A percentile compares a stretch with the other conserved stretches of the same genome.
Conservation (phyloP, 1,284 basidiomycete genomes). For the Austroboletus rostrupii region DNA sequence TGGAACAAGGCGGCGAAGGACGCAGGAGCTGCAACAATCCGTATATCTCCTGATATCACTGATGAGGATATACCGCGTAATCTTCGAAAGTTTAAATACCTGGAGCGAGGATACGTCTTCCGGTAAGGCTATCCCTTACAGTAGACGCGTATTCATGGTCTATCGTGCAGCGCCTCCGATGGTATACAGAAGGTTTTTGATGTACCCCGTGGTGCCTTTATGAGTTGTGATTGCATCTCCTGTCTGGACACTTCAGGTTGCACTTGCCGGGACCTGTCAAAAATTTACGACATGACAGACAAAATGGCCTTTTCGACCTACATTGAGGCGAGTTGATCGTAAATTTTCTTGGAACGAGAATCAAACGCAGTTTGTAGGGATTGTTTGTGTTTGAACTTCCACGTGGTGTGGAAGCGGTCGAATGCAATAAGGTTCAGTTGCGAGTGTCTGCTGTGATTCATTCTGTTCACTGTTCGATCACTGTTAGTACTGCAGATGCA, state of each 20-base stretch:
- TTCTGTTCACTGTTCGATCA: slow-evolving; percentile 1
- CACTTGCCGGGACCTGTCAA: slow-evolving; percentile 31
- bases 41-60: slow-evolving; percentile 45
- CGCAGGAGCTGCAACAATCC: slow-evolving; percentile 41
- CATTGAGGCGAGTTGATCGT: slow-evolving; percentile 30
- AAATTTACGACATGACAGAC: slow-evolving; percentile 16
- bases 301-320: slow-evolving; percentile 39
- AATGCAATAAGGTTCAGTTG: slow-evolving; percentile 52
- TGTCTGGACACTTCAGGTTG: slow-evolving; percentile 30
- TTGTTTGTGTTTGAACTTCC: slow-evolving; percentile 45
- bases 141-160: slow-evolving; percentile 4
- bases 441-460: not conserved
- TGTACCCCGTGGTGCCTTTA: slow-evolving; percentile 19
- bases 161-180: slow-evolving; percentile 13
- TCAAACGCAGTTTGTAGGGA: slow-evolving; percentile 35
- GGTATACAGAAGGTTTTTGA: slow-evolving; percentile 23
- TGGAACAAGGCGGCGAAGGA: slow-evolving; percentile 41
- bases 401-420: slow-evolving; percentile 47
- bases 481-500: slow-evolving; percentile 43
- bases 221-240: slow-evolving; percentile 31
- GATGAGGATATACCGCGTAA: slow-evolving; percentile 44
- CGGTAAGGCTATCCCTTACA: slow-evolving; percentile 22
- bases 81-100: slow-evolving; percentile 42
- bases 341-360: not conserved
- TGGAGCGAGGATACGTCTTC: slow-evolving; percentile 50